These are phyloP conservation scores for Gentiana straminea DNA, from an alignment of 257 asterid species.

Conservation along the genomic window DNA sequence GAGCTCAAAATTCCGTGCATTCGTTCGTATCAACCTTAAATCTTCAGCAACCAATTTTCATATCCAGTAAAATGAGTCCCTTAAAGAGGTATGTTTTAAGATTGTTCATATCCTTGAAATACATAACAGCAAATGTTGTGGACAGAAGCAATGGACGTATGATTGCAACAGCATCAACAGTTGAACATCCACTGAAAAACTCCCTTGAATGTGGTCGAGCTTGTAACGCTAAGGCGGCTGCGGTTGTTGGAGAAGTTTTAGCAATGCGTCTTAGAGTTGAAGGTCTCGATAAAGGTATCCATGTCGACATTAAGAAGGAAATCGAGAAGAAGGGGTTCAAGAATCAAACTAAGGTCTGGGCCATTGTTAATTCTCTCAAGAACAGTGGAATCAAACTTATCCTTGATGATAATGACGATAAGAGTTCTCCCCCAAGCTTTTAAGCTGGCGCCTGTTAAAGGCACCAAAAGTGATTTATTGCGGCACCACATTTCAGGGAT, in stretches of 20 bases:
- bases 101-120: conserved; percentile 70
- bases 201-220: conserved; percentile 70
- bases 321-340: conserved; percentile 70
- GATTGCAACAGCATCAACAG: conserved; percentile 66
- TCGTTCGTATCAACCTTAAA: too few species aligned
- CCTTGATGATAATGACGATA: conserved; percentile 39
- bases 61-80: conserved; percentile 29
- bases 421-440: conserved; percentile 10
- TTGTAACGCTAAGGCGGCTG: conserved; percentile 85
- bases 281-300: conserved; percentile 69
- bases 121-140: conserved; percentile 72
- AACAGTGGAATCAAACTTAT: conserved; percentile 48
- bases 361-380: conserved; percentile 50
- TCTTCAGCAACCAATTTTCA: too few species aligned
- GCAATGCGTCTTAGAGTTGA: conserved; percentile 82
- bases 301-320: conserved; percentile 60
- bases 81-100: conserved; percentile 68
- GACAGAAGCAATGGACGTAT: conserved; percentile 64
- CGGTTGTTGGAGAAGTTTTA: conserved; percentile 76
- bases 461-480: too few species aligned
- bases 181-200: conserved; percentile 56
- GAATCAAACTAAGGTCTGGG: conserved; percentile 63
- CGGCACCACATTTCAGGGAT: too few species aligned
- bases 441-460: background rate
- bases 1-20: too few species aligned